Evolutionary conservation across 768 basidiomycete genomes (phyloP), one percentile per base, ranked within the genome.

Genomic region (Trametes cinnabarina): DNA sequence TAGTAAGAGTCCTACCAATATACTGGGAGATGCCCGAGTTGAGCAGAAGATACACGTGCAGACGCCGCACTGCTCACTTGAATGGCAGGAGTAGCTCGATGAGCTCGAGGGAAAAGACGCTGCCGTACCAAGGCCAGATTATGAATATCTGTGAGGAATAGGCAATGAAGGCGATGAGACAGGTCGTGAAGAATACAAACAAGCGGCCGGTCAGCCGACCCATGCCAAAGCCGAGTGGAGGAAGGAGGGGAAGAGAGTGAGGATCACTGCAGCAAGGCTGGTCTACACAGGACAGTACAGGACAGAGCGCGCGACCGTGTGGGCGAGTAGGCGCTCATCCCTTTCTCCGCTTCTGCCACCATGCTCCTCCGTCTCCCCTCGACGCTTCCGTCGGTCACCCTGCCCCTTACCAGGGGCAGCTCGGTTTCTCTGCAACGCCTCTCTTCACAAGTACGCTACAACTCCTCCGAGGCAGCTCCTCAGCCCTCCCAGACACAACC

Each of bases 61-160:
- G n/a, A n/a, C n/a, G n/a, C 49, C 12, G 6, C 20, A 41, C 9
- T 22, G 11, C 88, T 69, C 69, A 94, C 94, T 96, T 95, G 88
- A 96, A 96, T 9, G 96, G 96, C 2, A 84, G 62, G 20, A 97
- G 79, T n/a, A 95, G 79, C 20, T 71, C 74, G 37, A 96, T 59
- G 43, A 96, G 83, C 66, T 94, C 85, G 40, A 90, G 73, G 14
- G 91, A 86, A 61, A 91, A 61, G 48, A 73, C 86, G 35, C 80
- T 72, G 39, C 93, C 92, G 67, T 95, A 96, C 92, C 92, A 97
- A 20, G 93, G 94, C 92, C 84, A 84, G 69, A 97, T 85, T 58
- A 98, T 79, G 73, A 90, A 94, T 65, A 93, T 81, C 71, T 98
- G 96, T 2, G 88, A 85, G 6, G 90, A 88, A 71, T 92, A 92